Percentiles rank a stretch among this genome's conserved stretches.
phyloP scores from a whole-genome alignment of 805 yeast genomes.

The Cyberlindnera euphorbiiphila region DNA sequence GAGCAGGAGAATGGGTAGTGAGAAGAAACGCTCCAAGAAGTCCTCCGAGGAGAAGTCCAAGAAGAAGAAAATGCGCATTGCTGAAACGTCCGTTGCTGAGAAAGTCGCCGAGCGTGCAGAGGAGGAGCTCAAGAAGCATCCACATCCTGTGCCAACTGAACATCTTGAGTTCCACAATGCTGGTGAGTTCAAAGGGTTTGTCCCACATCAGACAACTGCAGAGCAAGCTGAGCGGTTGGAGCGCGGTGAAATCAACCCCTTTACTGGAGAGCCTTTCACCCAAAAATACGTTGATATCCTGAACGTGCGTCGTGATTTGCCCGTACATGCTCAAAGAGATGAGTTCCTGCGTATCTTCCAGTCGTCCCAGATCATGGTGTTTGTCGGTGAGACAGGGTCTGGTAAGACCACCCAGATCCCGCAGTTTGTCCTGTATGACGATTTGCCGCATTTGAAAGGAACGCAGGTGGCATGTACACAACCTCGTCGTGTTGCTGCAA shows the following conservation, averaged over 20 bases:
- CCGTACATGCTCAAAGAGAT: constrained; percentile 90
- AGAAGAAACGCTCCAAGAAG: constrained; percentile 11
- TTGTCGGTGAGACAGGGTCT: constrained; percentile 98
- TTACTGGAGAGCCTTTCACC: constrained; percentile 64
- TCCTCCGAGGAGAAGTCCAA: constrained; percentile 36
- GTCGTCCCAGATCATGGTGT: constrained; percentile 88
- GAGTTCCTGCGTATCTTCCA: constrained; percentile 86
- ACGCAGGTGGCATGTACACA: constrained; percentile 92
- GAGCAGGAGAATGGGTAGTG: constrained; percentile 26
- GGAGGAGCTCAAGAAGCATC: constrained; percentile 45
- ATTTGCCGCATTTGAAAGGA: constrained; percentile 81
- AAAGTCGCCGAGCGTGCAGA: constrained; percentile 67
- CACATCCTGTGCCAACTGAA: constrained; percentile 36
- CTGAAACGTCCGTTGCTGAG: constrained; percentile 55
- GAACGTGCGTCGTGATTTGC: constrained; percentile 76
- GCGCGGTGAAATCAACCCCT: constrained; percentile 63
- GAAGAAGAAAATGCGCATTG: constrained; percentile 45
- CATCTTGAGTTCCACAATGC: constrained; percentile 53
- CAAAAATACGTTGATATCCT: constrained; percentile 74
- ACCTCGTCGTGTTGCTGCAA: constrained; percentile 98
- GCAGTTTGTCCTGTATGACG: constrained; percentile 87
- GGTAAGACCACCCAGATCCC: constrained; percentile 99
- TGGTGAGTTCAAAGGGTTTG: constrained; percentile 55
- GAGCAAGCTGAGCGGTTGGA: constrained; percentile 58
- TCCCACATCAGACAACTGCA: constrained; percentile 64